These are phyloP conservation scores for Cladosporium sp. DNA, from an alignment of 2,329 filamentous ascomycete species.

Conservation along the genomic window DNA sequence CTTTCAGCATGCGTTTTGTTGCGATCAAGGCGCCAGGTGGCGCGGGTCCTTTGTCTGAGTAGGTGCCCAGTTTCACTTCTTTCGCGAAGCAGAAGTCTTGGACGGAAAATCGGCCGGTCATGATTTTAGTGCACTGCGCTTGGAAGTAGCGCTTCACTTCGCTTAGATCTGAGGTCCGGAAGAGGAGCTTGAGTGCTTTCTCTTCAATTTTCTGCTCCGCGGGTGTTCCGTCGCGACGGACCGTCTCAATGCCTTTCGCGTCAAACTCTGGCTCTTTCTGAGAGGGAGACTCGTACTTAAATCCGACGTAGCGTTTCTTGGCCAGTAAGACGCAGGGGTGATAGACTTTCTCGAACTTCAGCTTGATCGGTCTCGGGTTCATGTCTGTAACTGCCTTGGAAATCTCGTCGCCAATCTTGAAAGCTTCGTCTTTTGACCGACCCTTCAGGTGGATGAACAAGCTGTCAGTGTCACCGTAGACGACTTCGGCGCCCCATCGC, in stretches of 20 bases:
- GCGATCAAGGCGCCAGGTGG: conserved; percentile 88
- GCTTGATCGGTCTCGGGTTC: conserved; percentile 87
- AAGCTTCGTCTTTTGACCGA: conserved; percentile 81
- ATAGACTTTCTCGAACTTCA: conserved; percentile 99
- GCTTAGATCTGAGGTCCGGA: conserved; percentile 83
- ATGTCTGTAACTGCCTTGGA: conserved; percentile 79
- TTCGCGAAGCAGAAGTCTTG: conserved; percentile 95
- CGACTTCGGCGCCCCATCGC: conserved; percentile 90
- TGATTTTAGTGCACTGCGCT: conserved; percentile 84
- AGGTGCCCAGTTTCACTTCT: conserved; percentile 86
- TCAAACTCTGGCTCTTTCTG: conserved; percentile 87
- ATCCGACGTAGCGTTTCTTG: conserved; percentile 97
- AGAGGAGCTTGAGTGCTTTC: conserved; percentile 81
- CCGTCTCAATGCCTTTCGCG: conserved; percentile 97
- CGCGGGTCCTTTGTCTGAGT: conserved; percentile 72
- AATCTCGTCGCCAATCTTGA: conserved; percentile 89
- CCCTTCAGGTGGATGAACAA: conserved; percentile 88
- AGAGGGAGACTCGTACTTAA: conserved; percentile 80
- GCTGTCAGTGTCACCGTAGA: conserved; percentile 97
- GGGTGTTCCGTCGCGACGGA: conserved; percentile 88
- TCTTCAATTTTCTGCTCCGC: conserved; percentile 97
- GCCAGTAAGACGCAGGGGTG: conserved; percentile 90
- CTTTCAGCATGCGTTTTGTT: conserved; percentile 78
- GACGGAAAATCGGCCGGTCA: conserved; percentile 80
- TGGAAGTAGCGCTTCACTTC: conserved; percentile 90